Base-by-base conservation (phyloP, 768 basidiomycete genomes). In the Coprinellus aureogranulatus region DNA sequence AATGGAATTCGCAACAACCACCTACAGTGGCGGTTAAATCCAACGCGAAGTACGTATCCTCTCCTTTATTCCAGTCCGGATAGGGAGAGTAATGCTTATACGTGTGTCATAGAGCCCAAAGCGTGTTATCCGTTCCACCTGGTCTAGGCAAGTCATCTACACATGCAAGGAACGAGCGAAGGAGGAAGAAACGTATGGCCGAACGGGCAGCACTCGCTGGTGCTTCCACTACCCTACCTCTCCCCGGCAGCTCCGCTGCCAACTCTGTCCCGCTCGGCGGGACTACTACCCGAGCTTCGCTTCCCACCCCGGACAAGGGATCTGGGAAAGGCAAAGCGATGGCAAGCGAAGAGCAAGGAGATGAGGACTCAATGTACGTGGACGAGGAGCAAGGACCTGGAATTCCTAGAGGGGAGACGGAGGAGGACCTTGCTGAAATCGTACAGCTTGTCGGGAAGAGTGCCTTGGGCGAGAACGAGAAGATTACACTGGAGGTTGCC, bases 371-470 rank as follows among this genome's bases (percentile, higher is more conserved):
- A 20, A 34, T 59, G 37, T 18, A 39, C 10, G 37, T 39, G 37
- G 37, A 39, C 18, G 10, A 39, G 37, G n/a, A n/a, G n/a, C n/a
- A n/a, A n/a, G n/a, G n/a, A n/a, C n/a, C n/a, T n/a, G n/a, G n/a
- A n/a, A n/a, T n/a, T n/a, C n/a, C n/a, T n/a, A n/a, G n/a, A n/a
- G n/a, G 42, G 53, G 61, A 98, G 74, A 98, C 98, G 75, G 97
- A 99, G 72, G 94, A 95, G 66, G 97, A 98, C 68, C 83, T 99
- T 41, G 94, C 97, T 1, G 97, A 99, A 74, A 98, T 99, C 62
- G 97, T 99, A 26, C 97, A 99, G 69, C 83, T 99, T n/a, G 97
- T 99, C 64, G 97, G 97, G 50, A 99, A 99, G 81, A 92, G 90
- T 65, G 97, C 97, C 27, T 80, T 99, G 25, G 95, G 96, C 57